A percentile compares a stretch with the other conserved stretches of the same genome.
These are phyloP conservation scores for Cercospora brassicicola DNA, from an alignment of 2,329 filamentous ascomycete species.

Conservation along the genomic window DNA sequence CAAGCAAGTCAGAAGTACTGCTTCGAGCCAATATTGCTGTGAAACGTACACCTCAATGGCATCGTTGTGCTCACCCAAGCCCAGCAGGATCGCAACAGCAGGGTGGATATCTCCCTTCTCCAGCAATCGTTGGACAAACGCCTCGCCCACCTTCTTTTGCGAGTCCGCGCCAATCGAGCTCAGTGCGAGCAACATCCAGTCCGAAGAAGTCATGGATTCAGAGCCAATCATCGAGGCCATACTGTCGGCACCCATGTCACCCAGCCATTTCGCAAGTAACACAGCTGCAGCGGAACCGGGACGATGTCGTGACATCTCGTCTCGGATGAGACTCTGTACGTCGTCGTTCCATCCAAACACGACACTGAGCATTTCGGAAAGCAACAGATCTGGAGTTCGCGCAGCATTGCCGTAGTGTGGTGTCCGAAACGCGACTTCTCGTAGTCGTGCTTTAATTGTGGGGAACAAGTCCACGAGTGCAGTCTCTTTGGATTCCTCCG, in stretches of 20 bases:
- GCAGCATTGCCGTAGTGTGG: conserved; percentile 54
- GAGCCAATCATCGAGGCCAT: conserved; percentile 74
- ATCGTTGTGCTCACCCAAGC: conserved; percentile 87
- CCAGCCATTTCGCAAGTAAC: conserved; percentile 87
- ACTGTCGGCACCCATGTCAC: conserved; percentile 76
- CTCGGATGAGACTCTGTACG: conserved; percentile 74
- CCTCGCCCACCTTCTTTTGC: conserved; percentile 85
- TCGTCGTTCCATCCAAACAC: conserved; percentile 95
- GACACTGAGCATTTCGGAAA: conserved; percentile 85
- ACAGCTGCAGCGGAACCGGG: conserved; percentile 74
- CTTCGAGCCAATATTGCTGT: conserved; percentile 88
- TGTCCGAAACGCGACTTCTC: conserved; percentile 78
- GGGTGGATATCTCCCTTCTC: conserved; percentile 89
- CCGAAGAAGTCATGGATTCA: conserved; percentile 84
- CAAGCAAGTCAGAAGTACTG: conserved; percentile 81
- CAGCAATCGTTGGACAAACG: conserved; percentile 85
- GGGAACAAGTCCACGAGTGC: conserved; percentile 77
- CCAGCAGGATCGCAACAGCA: conserved; percentile 87
- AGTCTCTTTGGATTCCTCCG: conserved; percentile 63
- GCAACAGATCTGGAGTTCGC: conserved; percentile 67
- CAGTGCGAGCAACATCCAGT: conserved; percentile 95
- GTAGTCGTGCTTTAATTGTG: conserved; percentile 75
- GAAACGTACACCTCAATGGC: conserved; percentile 96
- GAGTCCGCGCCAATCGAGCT: conserved; percentile 77
- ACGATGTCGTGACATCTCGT: conserved; percentile 76